Base-by-base conservation (phyloP, 495 filamentous ascomycete genomes). In the Margaritispora aquatica region DNA sequence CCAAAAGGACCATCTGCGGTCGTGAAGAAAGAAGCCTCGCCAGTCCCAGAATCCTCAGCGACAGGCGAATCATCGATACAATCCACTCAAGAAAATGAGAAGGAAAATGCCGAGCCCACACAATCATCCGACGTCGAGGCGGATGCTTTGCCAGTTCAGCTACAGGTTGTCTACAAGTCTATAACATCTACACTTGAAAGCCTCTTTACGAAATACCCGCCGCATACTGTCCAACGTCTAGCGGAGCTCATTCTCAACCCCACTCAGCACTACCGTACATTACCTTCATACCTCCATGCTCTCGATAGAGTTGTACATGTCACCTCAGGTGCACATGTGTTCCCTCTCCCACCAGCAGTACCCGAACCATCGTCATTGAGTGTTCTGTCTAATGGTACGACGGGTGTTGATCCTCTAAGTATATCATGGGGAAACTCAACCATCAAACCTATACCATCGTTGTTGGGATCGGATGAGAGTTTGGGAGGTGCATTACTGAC, bases 221-320 rank as follows among this genome's bases (percentile, higher is more conserved):
- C 94, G 0, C 91, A 97, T 68, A 97, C 94, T 0, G 79, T 96
- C 53, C 94, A 98, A 73, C 88, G 94, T 46, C 80, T 98, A 29
- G 83, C 94, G 20, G 94, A 98, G 77, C 88, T 98, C n/a, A 77
- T 97, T 38, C 78, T 94, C 13, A 69, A 70, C 19, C 94, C 94
- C 7, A 86, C 74, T 38, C 75, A 79, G 44, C 90, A 96, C 71
- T 97, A 98, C 73, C 78, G 78, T 27, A 86, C 84, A 27, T 78
- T 97, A 3, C 82, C 88, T 4, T 82, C 90, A 22, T 98, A 92
- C 69, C 84, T 98, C 57, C 87, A 90, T 59, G 95, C 94, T 7
- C 79, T 97, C 13, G 90, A 97, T 67, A 88, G 95, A 53, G 89
- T 96, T 17, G 84, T 97, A 34, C 90, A 88, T 38, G 95, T 97